Evolutionary conservation across 106 monocot species (phyloP).

Genomic region (Dendrobium huoshanense): DNA sequence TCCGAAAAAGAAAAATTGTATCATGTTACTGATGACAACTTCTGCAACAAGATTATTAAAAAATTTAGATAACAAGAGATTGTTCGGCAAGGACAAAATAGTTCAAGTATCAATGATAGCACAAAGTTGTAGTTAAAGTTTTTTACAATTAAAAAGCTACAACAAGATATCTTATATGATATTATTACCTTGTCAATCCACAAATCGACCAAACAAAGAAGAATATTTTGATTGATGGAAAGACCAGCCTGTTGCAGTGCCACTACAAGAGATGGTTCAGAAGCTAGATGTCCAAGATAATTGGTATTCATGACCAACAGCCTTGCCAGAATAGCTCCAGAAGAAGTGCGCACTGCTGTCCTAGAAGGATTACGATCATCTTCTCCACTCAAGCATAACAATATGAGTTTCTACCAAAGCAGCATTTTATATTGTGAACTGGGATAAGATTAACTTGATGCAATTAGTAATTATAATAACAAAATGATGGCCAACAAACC

Average conservation of each 20-base stretch:
- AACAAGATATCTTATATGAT: neutral
- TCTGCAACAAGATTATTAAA: neutral
- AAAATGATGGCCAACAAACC: slow-evolving; percentile 34
- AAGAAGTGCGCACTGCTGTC: slow-evolving; percentile 58
- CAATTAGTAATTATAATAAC: neutral
- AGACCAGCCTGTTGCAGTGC: slow-evolving; percentile 70
- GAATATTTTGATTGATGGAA: slow-evolving; percentile 60
- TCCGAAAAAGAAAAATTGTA: neutral
- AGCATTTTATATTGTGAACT: neutral
- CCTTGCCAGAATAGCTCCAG: slow-evolving; percentile 83
- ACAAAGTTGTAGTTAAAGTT: neutral
- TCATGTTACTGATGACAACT: neutral
- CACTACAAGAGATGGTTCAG: slow-evolving; percentile 51
- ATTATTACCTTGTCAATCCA: slow-evolving; percentile 87
- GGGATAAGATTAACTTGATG: neutral
- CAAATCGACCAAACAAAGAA: slow-evolving; percentile 79
- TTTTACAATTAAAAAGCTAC: neutral
- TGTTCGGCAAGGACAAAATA: neutral
- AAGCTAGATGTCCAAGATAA: slow-evolving; percentile 73
- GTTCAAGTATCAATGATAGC: neutral
- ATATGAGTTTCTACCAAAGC: slow-evolving; percentile 61
- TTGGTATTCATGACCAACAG: slow-evolving; percentile 84
- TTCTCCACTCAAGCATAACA: slow-evolving; percentile 63
- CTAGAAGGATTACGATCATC: slow-evolving; percentile 64
- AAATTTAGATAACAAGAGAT: neutral